Base-by-base conservation (phyloP, 148 eudicot species). In the Amaranthus palmeri region DNA sequence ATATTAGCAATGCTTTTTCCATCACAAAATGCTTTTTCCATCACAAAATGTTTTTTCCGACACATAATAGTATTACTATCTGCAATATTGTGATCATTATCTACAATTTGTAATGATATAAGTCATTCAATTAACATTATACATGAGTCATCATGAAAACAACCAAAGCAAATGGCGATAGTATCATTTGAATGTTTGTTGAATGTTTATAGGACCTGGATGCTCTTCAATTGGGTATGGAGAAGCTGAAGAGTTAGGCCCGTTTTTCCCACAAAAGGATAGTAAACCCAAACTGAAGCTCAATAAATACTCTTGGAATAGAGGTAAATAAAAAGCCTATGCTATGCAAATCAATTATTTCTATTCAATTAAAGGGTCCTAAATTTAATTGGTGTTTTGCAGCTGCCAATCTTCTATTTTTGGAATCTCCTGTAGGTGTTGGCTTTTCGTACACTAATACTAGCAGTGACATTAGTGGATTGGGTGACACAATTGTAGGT, bases 361-460 rank as follows among this genome's bases (percentile, higher is more conserved):
- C 5, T 40, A 0, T 40, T 41, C 47, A 3, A 52, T 68, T 8
- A 25, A 9, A 52, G 36, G 36, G 36, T 25, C 36, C 36, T 25
- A 25, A 25, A 44, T 15, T 17, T 47, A 40, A 41, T 8, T 67
- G 8, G 8, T 13, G 36, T 76, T 8, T 41, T 65, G 36, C 72
- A 92, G 98, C 87, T 44, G 91, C 93, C 53, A 92, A 90, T 79
- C 78, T 92, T 36, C 67, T 92, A 65, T 92, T 92, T 71, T 6
- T 92, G 78, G 98, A 92, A 66, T 81, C 96, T 48, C 98, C 96
- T 0, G 90, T 86, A 41, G 98, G 98, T 6, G 96, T 90, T 48
- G 98, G 97, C 15, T 92, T 88, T 78, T 92, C 97, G 2, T 92
- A 92, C 73, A 84, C 87, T n/a, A 92, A 92, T 75, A 90, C 88